Conservation (phyloP, 176 grass and related monocot genomes). For the Oropetium thomaeum region DNA sequence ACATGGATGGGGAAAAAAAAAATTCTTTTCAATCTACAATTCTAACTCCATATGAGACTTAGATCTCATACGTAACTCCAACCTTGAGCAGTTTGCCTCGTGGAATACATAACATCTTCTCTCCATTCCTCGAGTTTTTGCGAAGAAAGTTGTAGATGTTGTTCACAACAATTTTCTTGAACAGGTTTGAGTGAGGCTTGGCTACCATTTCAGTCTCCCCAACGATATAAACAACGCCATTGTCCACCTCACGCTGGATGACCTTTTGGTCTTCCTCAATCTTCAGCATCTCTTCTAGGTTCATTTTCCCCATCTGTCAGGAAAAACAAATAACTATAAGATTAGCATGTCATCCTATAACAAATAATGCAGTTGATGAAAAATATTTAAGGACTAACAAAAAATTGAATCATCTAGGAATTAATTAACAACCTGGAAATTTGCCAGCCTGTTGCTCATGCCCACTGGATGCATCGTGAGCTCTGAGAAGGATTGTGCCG, state of each 20-base stretch:
- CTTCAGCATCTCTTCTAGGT: slow-evolving; percentile 34
- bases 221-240: slow-evolving; percentile 67
- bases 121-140: slow-evolving; percentile 62
- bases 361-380: background rate
- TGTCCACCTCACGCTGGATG: slow-evolving; percentile 51
- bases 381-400: background rate
- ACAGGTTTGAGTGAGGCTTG: slow-evolving; percentile 31
- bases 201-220: slow-evolving; percentile 65
- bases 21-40: background rate
- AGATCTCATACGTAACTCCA: slow-evolving; percentile 72
- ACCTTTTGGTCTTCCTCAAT: slow-evolving; percentile 52
- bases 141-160: slow-evolving; percentile 53
- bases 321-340: background rate
- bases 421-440: slow-evolving; percentile 40
- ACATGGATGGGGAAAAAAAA: background rate
- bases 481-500: slow-evolving; percentile 42
- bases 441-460: slow-evolving; percentile 29
- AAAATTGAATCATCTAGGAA: background rate
- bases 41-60: background rate
- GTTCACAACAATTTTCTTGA: slow-evolving; percentile 61
- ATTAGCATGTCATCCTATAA: background rate
- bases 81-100: slow-evolving; percentile 61
- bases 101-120: slow-evolving; percentile 61
- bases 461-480: slow-evolving; percentile 42
- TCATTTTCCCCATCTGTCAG: slow-evolving; percentile 39